These are phyloP conservation scores for Metroxylon sagu DNA, from an alignment of 176 grass and related monocot genomes.

Conservation along the genomic window DNA sequence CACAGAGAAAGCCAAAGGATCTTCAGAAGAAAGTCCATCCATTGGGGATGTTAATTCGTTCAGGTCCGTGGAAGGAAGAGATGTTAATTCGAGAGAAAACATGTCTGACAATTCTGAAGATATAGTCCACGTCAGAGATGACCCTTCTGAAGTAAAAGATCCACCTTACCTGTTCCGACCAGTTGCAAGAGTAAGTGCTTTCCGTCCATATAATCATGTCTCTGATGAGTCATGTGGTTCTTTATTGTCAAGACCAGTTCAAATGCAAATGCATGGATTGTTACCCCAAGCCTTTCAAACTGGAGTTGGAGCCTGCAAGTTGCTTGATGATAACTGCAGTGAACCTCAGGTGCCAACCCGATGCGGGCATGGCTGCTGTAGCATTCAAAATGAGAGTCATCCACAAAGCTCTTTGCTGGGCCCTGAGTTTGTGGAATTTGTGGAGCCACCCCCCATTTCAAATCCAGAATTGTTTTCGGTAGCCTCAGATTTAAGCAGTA, in stretches of 20 bases:
- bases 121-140: conserved; percentile 15
- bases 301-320: conserved; percentile 35
- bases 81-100: conserved; percentile 27
- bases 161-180: conserved; percentile 59
- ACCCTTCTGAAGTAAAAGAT: conserved; percentile 27
- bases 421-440: conserved; percentile 86
- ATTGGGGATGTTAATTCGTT: conserved; percentile 36
- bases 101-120: conserved; percentile 23
- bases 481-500: conserved; percentile 92
- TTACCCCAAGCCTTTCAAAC: conserved; percentile 26
- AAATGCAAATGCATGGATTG: conserved; percentile 28
- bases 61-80: conserved; percentile 25
- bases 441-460: conserved; percentile 58
- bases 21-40: conserved; percentile 42
- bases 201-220: conserved; percentile 49
- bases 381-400: conserved; percentile 9
- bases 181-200: conserved; percentile 70
- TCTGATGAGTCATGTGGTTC: conserved; percentile 20
- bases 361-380: conserved; percentile 76
- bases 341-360: conserved; percentile 62
- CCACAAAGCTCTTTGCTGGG: conserved; percentile 56
- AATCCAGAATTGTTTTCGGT: conserved; percentile 57
- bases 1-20: conserved; percentile 27
- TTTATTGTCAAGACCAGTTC: conserved; percentile 10
- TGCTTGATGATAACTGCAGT: conserved; percentile 25